phyloP scores from a whole-genome alignment of 495 filamentous ascomycete species.

The Penicillium macrosclerotiorum region DNA sequence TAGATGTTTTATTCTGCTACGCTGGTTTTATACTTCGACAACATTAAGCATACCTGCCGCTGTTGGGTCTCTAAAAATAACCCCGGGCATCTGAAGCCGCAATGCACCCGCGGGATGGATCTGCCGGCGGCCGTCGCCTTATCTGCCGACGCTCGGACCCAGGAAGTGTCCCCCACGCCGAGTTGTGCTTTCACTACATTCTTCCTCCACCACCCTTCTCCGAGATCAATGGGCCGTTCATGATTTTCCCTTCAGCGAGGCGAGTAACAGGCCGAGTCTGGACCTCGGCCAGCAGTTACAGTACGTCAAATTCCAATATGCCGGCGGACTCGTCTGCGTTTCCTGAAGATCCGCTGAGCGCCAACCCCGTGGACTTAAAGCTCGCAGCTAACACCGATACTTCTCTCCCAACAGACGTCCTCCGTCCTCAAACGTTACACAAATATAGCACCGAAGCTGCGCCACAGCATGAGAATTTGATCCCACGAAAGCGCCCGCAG shows the following conservation, averaged over 20 bases:
- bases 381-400: slow-evolving; percentile 12
- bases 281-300: slow-evolving; percentile 35
- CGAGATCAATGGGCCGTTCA: slow-evolving; percentile 41
- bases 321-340: slow-evolving; percentile 21
- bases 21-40: too few relatives aligned
- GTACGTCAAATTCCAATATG: slow-evolving; percentile 25
- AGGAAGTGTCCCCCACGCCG: slow-evolving; percentile 14
- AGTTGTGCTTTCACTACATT: slow-evolving; percentile 6
- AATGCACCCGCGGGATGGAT: slow-evolving; percentile 13
- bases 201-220: slow-evolving; percentile 5
- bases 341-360: slow-evolving; percentile 4
- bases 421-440: slow-evolving; percentile 14
- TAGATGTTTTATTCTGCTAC: neutral
- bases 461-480: slow-evolving; percentile 9
- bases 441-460: slow-evolving; percentile 19
- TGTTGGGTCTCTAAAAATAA: neutral
- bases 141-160: slow-evolving; percentile 33
- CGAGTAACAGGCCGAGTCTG: slow-evolving; percentile 44
- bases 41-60: too few relatives aligned
- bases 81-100: neutral
- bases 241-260: slow-evolving; percentile 42
- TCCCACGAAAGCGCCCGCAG: slow-evolving; percentile 42
- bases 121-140: slow-evolving; percentile 20
- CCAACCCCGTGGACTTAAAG: slow-evolving; percentile 1
- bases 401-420: slow-evolving; percentile 21